phyloP scores from a whole-genome alignment of 768 basidiomycete species.

The Collybia sordida region DNA sequence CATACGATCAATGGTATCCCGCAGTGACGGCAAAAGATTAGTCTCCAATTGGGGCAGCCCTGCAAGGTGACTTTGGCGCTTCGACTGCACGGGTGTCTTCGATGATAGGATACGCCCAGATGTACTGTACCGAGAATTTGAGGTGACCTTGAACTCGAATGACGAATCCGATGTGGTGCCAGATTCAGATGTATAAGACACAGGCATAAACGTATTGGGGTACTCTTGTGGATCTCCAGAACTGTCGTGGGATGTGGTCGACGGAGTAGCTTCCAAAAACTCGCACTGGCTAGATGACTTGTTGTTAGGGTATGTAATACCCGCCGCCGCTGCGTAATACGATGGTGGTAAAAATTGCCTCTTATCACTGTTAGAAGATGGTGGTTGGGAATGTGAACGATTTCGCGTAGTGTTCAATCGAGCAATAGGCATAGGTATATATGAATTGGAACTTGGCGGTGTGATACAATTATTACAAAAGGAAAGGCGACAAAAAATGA shows the following conservation, averaged over 20 bases:
- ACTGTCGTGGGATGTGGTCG: constrained; percentile 1
- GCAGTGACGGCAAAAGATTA: constrained; percentile 65
- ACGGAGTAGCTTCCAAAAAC: constrained; percentile 1
- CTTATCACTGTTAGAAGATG: constrained; percentile 22
- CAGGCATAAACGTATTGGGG: constrained; percentile 17
- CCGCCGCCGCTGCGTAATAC: constrained; percentile 55
- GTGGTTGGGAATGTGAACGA: constrained; percentile 43
- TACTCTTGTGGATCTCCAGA: constrained; percentile 4
- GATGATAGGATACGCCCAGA: constrained; percentile 4
- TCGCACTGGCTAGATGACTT: constrained; percentile 7
- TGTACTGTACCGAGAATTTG: constrained; percentile 9
- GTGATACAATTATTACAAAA: no score
- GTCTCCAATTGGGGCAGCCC: constrained; percentile 63
- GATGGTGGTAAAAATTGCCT: constrained; percentile 52
- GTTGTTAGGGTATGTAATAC: constrained; percentile 16
- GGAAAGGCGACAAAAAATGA: no score
- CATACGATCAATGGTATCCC: constrained; percentile 76
- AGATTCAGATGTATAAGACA: constrained; percentile 20
- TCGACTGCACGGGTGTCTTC: constrained; percentile 16
- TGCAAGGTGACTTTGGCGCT: constrained; percentile 42
- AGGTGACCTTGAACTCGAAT: constrained; percentile 24
- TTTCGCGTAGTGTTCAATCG: constrained; percentile 25
- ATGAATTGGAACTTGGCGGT: no score
- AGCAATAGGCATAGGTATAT: constrained; percentile 17
- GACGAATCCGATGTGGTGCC: constrained; percentile 27